Conservation (phyloP, 164 flowering plant genomes). For the Platanus orientalis region DNA sequence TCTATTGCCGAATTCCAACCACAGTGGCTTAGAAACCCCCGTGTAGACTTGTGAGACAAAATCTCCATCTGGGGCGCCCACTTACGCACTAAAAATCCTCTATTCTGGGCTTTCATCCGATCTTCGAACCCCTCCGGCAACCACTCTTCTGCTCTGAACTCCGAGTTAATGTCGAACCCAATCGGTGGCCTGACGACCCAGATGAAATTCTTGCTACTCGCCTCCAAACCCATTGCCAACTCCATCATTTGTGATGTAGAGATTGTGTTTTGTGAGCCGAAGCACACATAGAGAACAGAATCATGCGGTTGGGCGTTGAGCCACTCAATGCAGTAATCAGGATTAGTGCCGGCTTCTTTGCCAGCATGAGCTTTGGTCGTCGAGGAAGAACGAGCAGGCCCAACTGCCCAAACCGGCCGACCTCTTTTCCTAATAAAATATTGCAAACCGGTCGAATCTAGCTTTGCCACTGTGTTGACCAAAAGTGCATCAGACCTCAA, state of each 20-base stretch:
- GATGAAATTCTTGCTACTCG: slow-evolving; percentile 24
- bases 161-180: slow-evolving; percentile 12
- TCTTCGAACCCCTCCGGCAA: slow-evolving; percentile 28
- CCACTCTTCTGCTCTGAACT: slow-evolving; percentile 25
- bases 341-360: slow-evolving; percentile 2
- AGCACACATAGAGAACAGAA: slow-evolving; percentile 17
- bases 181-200: too few relatives aligned
- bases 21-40: too few relatives aligned
- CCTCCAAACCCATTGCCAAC: slow-evolving; percentile 27
- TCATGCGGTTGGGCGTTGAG: slow-evolving; percentile 7
- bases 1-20: too few relatives aligned
- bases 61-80: slow-evolving; percentile 25
- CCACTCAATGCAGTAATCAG: not conserved
- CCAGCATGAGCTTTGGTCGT: not conserved
- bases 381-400: not conserved
- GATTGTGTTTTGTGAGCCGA: slow-evolving; percentile 28
- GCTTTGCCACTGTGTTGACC: slow-evolving; percentile 6
- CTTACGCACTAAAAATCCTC: slow-evolving; percentile 19
- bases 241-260: too few relatives aligned
- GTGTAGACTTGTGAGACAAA: slow-evolving; percentile 13
- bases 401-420: too few relatives aligned
- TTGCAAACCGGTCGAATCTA: not conserved
- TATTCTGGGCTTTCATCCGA: slow-evolving; percentile 6
- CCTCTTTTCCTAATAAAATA: too few relatives aligned
- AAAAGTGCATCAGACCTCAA: not conserved